phyloP scores from a whole-genome alignment of 768 basidiomycete species.

The Suillus sp. region DNA sequence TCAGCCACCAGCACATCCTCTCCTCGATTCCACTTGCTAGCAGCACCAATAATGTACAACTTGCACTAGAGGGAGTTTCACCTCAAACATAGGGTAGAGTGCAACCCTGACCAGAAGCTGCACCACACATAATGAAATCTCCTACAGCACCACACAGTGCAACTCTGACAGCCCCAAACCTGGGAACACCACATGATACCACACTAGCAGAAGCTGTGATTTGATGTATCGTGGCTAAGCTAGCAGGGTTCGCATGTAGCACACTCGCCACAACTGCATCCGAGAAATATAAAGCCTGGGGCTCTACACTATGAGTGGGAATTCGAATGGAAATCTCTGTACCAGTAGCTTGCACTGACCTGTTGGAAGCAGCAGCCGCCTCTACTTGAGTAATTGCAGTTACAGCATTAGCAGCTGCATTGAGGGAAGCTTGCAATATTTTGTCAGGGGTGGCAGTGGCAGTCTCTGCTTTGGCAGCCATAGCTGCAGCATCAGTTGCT shows the following conservation, averaged over 20 bases:
- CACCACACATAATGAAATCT: slow-evolving; percentile 32
- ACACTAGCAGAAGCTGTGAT: slow-evolving; percentile 12
- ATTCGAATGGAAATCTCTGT: too few relatives aligned
- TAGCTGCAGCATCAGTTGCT: slow-evolving; percentile 49
- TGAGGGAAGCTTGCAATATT: slow-evolving; percentile 46
- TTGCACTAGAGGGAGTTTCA: slow-evolving; percentile 24
- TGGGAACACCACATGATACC: slow-evolving; percentile 23
- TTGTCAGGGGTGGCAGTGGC: slow-evolving; percentile 31
- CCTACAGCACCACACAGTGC: slow-evolving; percentile 36
- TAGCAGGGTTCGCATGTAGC: slow-evolving; percentile 15
- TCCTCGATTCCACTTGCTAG: slow-evolving; percentile 64
- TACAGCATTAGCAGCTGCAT: background rate
- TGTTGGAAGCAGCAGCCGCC: slow-evolving; percentile 25
- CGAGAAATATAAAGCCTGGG: too few relatives aligned
- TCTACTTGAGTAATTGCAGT: too few relatives aligned
- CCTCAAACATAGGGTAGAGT: slow-evolving; percentile 25
- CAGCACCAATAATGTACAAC: slow-evolving; percentile 63
- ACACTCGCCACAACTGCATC: too few relatives aligned
- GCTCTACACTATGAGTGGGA: too few relatives aligned
- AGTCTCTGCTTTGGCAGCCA: slow-evolving; percentile 40
- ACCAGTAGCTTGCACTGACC: slow-evolving; percentile 30
- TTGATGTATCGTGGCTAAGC: background rate
- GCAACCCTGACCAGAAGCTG: slow-evolving; percentile 22
- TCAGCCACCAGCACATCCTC: slow-evolving; percentile 37
- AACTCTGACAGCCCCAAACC: slow-evolving; percentile 15